Evolutionary conservation across 768 basidiomycete species (phyloP).

Genomic region (Boletus sp.): DNA sequence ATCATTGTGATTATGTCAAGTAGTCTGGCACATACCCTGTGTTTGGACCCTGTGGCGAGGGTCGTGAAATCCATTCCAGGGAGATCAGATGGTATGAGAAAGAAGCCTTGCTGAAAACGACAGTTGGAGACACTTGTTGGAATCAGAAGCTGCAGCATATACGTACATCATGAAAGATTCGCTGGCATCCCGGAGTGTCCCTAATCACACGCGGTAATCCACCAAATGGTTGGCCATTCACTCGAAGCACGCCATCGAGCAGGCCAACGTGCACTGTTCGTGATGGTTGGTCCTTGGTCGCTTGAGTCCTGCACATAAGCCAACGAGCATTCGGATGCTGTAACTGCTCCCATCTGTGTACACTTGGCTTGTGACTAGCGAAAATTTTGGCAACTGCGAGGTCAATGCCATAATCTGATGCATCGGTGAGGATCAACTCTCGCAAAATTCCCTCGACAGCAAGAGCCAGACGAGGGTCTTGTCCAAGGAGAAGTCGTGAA

Average conservation of each 20-base stretch:
- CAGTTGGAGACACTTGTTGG: neutral
- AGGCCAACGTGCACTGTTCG: constrained; percentile 2
- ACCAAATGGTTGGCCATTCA: constrained; percentile 14
- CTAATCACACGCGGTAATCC: constrained; percentile 7
- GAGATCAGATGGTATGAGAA: neutral
- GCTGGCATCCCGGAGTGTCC: neutral
- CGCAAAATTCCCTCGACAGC: constrained; percentile 11
- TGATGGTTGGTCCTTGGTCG: neutral
- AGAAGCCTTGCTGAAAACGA: neutral
- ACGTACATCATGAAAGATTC: constrained; percentile 1
- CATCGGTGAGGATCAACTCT: neutral
- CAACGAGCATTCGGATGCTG: constrained; percentile 8
- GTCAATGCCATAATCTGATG: constrained; percentile 10
- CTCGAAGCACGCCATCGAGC: constrained; percentile 13
- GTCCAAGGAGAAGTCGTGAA: constrained; percentile 6
- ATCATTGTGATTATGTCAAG: neutral
- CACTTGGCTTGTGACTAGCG: constrained; percentile 2
- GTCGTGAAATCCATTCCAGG: neutral
- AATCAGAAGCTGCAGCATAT: neutral
- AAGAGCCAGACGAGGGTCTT: constrained; percentile 24
- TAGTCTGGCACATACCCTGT: neutral
- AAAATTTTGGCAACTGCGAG: constrained; percentile 8
- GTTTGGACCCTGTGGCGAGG: neutral
- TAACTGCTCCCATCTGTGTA: constrained; percentile 6
- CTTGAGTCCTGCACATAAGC: constrained; percentile 7